phyloP scores from a whole-genome alignment of 164 flowering plant genomes.

The Piper longum region DNA sequence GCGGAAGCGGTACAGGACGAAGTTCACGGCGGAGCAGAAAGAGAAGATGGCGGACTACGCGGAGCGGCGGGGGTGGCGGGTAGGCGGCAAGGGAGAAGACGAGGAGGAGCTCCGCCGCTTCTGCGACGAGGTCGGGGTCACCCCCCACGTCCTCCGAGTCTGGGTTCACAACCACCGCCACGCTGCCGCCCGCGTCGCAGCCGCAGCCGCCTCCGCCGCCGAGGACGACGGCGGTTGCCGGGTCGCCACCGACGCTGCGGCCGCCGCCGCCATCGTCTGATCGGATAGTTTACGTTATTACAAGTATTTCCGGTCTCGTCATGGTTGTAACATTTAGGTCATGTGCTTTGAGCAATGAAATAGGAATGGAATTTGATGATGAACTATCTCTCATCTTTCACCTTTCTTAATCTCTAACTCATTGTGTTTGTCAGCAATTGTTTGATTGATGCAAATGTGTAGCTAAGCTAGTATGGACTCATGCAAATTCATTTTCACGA shows the following conservation, averaged over 20 bases:
- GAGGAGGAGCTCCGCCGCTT: conserved; percentile 35
- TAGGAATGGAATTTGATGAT: no score
- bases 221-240: not conserved
- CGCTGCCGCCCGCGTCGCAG: conserved; percentile 7
- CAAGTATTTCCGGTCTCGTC: no score
- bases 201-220: not conserved
- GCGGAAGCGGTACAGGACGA: conserved; percentile 52
- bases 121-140: conserved; percentile 47
- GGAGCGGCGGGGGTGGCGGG: conserved; percentile 53
- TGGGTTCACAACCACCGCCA: conserved; percentile 77
- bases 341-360: no score
- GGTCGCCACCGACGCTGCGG: not conserved
- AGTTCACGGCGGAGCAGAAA: conserved; percentile 55
- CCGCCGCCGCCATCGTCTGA: not conserved
- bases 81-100: conserved; percentile 29
- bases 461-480: no score
- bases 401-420: no score
- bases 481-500: no score
- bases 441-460: no score
- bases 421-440: no score
- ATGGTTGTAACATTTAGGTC: no score
- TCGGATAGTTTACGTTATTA: no score
- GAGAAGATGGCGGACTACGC: conserved; percentile 45
- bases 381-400: no score
- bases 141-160: conserved; percentile 41